These are phyloP conservation scores for Chalciporus chontae DNA, from an alignment of 768 basidiomycete genomes.

Conservation along the genomic window DNA sequence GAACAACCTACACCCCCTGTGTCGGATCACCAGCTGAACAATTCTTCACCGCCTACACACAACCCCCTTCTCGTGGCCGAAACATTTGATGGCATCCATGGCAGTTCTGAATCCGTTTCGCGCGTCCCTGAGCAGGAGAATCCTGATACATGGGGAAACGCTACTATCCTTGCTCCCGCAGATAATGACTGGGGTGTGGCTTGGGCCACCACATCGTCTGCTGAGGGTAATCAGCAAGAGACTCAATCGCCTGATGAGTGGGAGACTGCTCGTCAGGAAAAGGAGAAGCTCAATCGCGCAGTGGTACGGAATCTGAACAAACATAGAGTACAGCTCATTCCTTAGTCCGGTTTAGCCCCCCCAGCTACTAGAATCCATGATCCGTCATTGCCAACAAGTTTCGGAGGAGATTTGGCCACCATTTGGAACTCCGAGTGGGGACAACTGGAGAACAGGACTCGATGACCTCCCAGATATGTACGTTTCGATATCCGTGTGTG, in stretches of 20 bases:
- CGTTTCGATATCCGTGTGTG: conserved; percentile 26
- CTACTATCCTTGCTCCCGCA: neutral
- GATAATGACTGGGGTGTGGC: conserved; percentile 38
- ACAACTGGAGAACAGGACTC: conserved; percentile 40
- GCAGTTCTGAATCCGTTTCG: conserved; percentile 43
- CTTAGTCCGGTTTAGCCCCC: conserved; percentile 52
- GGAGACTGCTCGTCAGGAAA: conserved; percentile 57
- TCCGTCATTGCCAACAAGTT: conserved; percentile 52
- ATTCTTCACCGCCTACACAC: neutral
- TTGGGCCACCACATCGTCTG: conserved; percentile 33
- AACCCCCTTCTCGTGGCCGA: conserved; percentile 8
- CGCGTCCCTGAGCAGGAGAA: conserved; percentile 7
- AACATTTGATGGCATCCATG: conserved; percentile 39
- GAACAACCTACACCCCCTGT: neutral
- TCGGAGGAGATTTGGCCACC: conserved; percentile 52
- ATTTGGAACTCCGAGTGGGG: conserved; percentile 23
- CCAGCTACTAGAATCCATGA: conserved; percentile 55
- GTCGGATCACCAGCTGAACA: conserved; percentile 1
- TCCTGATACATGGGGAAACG: conserved; percentile 7
- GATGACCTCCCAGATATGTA: conserved; percentile 58
- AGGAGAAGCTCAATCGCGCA: conserved; percentile 55
- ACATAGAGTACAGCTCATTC: conserved; percentile 14
- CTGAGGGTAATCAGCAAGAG: conserved; percentile 21
- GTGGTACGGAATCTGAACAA: conserved; percentile 48
- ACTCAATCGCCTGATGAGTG: conserved; percentile 51